phyloP scores from a whole-genome alignment of 2,329 filamentous ascomycete genomes.

The Aspergillaceae sp. region DNA sequence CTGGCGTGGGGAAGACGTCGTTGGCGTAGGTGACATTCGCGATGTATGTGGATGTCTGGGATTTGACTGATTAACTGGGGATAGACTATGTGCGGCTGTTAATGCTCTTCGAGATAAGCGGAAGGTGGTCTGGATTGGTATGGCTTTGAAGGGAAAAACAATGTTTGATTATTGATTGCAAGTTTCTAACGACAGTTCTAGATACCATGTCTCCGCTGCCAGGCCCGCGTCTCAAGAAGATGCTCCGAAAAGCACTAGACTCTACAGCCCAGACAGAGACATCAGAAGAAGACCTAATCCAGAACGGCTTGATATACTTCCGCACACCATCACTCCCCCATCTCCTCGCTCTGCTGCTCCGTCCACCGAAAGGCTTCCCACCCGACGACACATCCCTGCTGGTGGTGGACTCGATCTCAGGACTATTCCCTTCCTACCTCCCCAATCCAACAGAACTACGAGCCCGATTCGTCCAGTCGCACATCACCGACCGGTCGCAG shows the following conservation, averaged over 20 bases:
- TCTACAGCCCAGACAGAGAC: constrained; percentile 5
- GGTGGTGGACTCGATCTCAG: constrained; percentile 69
- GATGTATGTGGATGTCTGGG: constrained; percentile 5
- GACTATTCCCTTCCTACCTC: constrained; percentile 67
- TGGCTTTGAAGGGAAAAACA: constrained; percentile 23
- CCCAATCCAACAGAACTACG: constrained; percentile 46
- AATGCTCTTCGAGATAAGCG: constrained; percentile 53
- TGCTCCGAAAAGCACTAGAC: constrained; percentile 28
- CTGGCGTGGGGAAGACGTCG: constrained; percentile 75
- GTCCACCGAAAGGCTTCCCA: constrained; percentile 56
- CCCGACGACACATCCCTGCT: constrained; percentile 57
- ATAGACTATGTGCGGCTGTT: constrained; percentile 61
- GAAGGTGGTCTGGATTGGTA: constrained; percentile 75
- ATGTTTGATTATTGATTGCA: too few species aligned
- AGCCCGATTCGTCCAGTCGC: constrained; percentile 17
- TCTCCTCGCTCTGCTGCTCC: constrained; percentile 62
- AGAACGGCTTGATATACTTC: constrained; percentile 56
- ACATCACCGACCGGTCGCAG: constrained; percentile 34
- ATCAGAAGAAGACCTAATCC: constrained; percentile 21
- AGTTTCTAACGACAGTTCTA: constrained; percentile 8
- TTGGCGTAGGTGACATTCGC: constrained; percentile 54
- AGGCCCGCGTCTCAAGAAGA: constrained; percentile 38
- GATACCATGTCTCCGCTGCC: constrained; percentile 46
- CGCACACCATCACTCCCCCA: constrained; percentile 52
- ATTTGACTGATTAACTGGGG: constrained; percentile 6